A percentile compares a stretch with the other conserved stretches of the same genome.
These are phyloP conservation scores for Blastomyces gilchristii DNA, from an alignment of 2,329 filamentous ascomycete species.

Conservation along the genomic window DNA sequence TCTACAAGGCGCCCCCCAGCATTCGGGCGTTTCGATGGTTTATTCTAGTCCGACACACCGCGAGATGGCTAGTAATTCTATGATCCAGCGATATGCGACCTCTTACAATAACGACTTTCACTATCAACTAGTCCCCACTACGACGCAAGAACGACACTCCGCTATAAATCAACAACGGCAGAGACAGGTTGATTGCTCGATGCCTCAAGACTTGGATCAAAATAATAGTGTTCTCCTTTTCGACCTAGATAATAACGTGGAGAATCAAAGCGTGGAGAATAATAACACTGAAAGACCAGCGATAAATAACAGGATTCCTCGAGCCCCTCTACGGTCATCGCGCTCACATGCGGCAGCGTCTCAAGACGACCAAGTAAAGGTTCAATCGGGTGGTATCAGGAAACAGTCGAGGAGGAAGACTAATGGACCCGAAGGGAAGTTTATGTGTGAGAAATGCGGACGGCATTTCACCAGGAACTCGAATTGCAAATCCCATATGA, in stretches of 20 bases:
- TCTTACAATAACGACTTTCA: constrained; percentile 1
- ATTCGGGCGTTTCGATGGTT: constrained; percentile 8
- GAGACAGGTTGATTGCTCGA: constrained; percentile 9
- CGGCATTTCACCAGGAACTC: constrained; percentile 74
- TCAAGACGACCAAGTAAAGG: background rate
- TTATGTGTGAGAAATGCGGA: constrained; percentile 62
- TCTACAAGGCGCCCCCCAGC: background rate
- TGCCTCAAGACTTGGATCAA: background rate
- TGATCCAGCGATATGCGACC: constrained; percentile 7
- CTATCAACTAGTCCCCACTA: constrained; percentile 2
- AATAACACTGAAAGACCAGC: constrained; percentile 3
- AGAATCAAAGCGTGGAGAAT: constrained; percentile 10
- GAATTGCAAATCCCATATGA: constrained; percentile 78
- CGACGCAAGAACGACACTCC: background rate
- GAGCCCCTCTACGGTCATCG: constrained; percentile 6
- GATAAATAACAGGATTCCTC: constrained; percentile 6
- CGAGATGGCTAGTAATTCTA: background rate
- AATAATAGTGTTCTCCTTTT: constrained; percentile 3
- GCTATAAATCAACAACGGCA: constrained; percentile 16
- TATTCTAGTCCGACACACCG: constrained; percentile 9
- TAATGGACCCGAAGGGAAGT: constrained; percentile 50
- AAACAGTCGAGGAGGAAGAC: constrained; percentile 9
- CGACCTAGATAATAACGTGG: constrained; percentile 10
- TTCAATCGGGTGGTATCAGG: constrained; percentile 2
- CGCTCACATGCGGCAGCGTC: constrained; percentile 5